These are phyloP conservation scores for Camelina laxa DNA, from an alignment of 345 rosid species.

Conservation along the genomic window DNA sequence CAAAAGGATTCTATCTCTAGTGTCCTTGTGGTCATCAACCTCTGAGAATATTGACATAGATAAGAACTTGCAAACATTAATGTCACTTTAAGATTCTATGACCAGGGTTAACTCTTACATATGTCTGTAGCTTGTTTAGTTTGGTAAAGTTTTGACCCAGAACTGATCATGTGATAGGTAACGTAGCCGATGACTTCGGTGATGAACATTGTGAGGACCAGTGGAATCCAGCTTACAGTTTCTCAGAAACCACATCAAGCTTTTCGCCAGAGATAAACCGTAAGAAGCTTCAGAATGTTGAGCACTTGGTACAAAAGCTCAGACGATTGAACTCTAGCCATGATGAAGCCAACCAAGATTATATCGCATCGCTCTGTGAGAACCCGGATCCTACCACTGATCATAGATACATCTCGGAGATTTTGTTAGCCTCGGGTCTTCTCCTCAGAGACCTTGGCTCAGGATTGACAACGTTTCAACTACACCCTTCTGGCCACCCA, in stretches of 20 bases:
- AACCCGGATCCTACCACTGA: slow-evolving; percentile 68
- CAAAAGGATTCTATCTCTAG: not conserved
- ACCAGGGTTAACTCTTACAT: slow-evolving; percentile 25
- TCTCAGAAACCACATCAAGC: slow-evolving; percentile 47
- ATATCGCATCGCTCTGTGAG: slow-evolving; percentile 92
- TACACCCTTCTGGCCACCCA: slow-evolving; percentile 85
- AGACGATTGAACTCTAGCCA: slow-evolving; percentile 79
- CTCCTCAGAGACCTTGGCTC: slow-evolving; percentile 81
- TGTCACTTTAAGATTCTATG: slow-evolving; percentile 12
- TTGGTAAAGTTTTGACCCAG: slow-evolving; percentile 38
- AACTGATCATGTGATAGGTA: slow-evolving; percentile 52
- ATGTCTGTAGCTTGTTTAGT: slow-evolving; percentile 25
- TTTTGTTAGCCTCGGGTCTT: slow-evolving; percentile 90
- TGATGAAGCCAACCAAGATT: slow-evolving; percentile 88
- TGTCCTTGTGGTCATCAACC: slow-evolving; percentile 14
- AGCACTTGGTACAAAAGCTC: slow-evolving; percentile 90
- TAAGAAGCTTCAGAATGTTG: slow-evolving; percentile 83
- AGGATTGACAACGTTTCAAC: slow-evolving; percentile 67
- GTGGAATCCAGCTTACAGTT: slow-evolving; percentile 55
- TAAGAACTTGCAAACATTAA: slow-evolving; percentile 13
- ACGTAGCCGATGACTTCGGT: slow-evolving; percentile 42
- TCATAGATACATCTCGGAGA: slow-evolving; percentile 93
- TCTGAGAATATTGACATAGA: slow-evolving; percentile 18
- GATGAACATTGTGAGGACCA: slow-evolving; percentile 54
- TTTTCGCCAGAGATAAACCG: slow-evolving; percentile 69